These are phyloP conservation scores for Penicillium sp. DNA, from an alignment of 2,329 filamentous ascomycete species.

Conservation along the genomic window DNA sequence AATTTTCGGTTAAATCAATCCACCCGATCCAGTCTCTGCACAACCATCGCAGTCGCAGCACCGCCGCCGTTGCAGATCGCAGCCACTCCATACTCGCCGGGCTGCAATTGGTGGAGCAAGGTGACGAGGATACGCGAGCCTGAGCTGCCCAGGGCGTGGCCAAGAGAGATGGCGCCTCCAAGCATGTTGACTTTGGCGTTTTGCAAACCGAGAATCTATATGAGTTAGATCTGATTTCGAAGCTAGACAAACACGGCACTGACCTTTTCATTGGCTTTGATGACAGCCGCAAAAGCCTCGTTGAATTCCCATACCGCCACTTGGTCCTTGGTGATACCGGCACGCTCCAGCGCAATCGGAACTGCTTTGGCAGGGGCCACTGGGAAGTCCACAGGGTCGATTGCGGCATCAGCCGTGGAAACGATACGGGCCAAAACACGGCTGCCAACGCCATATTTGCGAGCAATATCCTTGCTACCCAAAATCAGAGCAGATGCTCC, in stretches of 20 bases:
- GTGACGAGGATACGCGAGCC: constrained; percentile 89
- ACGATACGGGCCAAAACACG: constrained; percentile 85
- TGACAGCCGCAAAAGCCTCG: constrained; percentile 93
- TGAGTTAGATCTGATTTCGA: constrained; percentile 16
- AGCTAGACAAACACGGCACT: constrained; percentile 15
- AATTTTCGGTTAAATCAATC: constrained; percentile 29
- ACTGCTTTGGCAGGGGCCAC: constrained; percentile 90
- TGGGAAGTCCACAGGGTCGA: constrained; percentile 91
- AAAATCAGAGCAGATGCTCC: constrained; percentile 88
- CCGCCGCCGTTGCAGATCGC: constrained; percentile 97
- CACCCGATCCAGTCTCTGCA: constrained; percentile 70
- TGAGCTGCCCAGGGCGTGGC: constrained; percentile 90
- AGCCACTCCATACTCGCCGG: constrained; percentile 89
- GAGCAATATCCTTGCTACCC: constrained; percentile 75
- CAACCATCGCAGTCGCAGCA: constrained; percentile 84
- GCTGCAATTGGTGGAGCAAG: constrained; percentile 84
- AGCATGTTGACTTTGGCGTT: constrained; percentile 80
- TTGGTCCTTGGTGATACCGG: constrained; percentile 86
- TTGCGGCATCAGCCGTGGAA: constrained; percentile 82
- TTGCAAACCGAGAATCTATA: constrained; percentile 74
- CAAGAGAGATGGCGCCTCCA: constrained; percentile 87
- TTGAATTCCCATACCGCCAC: constrained; percentile 98
- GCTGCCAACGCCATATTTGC: constrained; percentile 73
- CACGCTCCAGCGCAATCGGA: constrained; percentile 81
- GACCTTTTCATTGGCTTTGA: constrained; percentile 89